Percentiles rank a stretch among this genome's conserved stretches.
phyloP scores from a whole-genome alignment of 148 eudicot species.

The Polygonum maritimum region DNA sequence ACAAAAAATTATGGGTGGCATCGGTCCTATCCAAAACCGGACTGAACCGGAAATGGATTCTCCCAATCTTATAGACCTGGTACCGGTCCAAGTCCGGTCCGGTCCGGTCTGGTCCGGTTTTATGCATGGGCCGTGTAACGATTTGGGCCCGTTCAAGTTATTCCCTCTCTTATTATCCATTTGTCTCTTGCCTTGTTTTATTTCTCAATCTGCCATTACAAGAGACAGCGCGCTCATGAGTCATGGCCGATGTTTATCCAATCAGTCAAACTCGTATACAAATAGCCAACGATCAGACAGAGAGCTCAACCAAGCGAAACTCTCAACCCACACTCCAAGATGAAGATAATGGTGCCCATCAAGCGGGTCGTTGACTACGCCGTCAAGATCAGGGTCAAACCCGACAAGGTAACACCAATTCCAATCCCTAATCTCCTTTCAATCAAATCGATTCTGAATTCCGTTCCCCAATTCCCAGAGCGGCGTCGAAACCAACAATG shows the following conservation, averaged over 20 bases:
- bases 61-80: no score
- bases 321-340: constrained; percentile 13
- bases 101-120: no score
- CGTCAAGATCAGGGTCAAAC: constrained; percentile 85
- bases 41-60: no score
- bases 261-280: background rate
- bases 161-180: background rate
- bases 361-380: constrained; percentile 95
- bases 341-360: constrained; percentile 90
- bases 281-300: background rate
- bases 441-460: background rate
- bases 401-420: constrained; percentile 58
- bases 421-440: background rate
- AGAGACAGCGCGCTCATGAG: no score
- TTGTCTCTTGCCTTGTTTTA: no score
- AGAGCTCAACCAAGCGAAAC: background rate
- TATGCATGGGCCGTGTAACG: background rate
- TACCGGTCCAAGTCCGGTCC: no score
- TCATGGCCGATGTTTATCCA: background rate
- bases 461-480: constrained; percentile 25
- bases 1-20: no score
- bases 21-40: no score
- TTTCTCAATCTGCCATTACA: no score
- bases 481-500: constrained; percentile 80
- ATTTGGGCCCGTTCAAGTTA: background rate